Evolutionary conservation across 2,329 filamentous ascomycete genomes (phyloP).

Genomic region (Aspergillus eucalypticola): DNA sequence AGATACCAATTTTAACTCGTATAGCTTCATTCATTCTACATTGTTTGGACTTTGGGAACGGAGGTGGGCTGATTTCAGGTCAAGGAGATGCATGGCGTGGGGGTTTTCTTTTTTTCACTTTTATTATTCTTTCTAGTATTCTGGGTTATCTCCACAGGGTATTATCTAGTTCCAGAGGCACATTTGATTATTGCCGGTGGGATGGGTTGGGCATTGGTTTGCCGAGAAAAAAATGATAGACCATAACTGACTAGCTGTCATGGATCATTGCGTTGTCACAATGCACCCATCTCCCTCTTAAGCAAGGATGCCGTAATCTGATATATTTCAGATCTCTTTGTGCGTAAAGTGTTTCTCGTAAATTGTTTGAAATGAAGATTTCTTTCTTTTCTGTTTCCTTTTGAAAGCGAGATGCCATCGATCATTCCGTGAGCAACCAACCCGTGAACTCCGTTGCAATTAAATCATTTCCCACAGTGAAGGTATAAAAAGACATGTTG

Average conservation of each 20-base stretch:
- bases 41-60: slow-evolving; percentile 11
- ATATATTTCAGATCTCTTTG: not conserved
- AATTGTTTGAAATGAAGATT: slow-evolving; percentile 13
- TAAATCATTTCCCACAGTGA: slow-evolving; percentile 25
- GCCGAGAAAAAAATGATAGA: not conserved
- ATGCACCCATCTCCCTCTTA: not conserved
- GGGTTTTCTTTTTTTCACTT: slow-evolving; percentile 15
- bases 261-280: slow-evolving; percentile 2
- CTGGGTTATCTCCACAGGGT: slow-evolving; percentile 7
- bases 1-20: slow-evolving; percentile 7
- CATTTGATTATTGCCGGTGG: not conserved
- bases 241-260: not conserved
- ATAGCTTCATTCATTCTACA: slow-evolving; percentile 8
- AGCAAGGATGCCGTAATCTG: not conserved
- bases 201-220: not conserved
- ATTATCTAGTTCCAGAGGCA: not conserved
- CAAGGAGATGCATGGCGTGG: slow-evolving; percentile 21
- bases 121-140: not conserved
- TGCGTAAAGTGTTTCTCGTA: not conserved
- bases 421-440: slow-evolving; percentile 38
- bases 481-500: slow-evolving; percentile 25
- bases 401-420: slow-evolving; percentile 27
- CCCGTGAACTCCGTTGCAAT: slow-evolving; percentile 41
- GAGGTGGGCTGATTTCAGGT: slow-evolving; percentile 12
- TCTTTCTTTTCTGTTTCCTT: not conserved